These are phyloP conservation scores for Annona squamosa DNA, from an alignment of 164 flowering plant genomes.

Conservation along the genomic window DNA sequence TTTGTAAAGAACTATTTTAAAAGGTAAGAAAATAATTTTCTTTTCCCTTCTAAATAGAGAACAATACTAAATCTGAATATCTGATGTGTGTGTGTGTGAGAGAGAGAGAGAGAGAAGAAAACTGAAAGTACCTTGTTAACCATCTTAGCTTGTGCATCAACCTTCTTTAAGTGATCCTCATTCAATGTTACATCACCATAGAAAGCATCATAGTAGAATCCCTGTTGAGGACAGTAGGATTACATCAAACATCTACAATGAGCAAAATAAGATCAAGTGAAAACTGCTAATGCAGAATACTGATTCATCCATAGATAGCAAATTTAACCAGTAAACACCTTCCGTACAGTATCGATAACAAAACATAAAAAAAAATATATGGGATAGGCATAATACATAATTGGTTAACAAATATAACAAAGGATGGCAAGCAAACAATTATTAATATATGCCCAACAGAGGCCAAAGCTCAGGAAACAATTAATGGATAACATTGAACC, in stretches of 20 bases:
- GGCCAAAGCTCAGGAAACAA: too few species aligned
- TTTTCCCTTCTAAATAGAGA: background rate
- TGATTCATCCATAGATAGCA: background rate
- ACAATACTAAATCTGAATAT: background rate
- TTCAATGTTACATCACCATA: slow-evolving; percentile 86
- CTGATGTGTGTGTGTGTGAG: background rate
- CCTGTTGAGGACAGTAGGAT: slow-evolving; percentile 33
- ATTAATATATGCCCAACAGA: too few species aligned
- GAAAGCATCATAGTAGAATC: slow-evolving; percentile 95
- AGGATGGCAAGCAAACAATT: background rate
- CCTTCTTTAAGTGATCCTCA: slow-evolving; percentile 75
- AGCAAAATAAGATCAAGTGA: background rate
- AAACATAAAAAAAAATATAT: too few species aligned
- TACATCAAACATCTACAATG: background rate
- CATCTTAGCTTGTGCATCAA: slow-evolving; percentile 56
- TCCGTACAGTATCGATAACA: too few species aligned
- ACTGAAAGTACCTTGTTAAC: slow-evolving; percentile 58
- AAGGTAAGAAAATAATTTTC: too few species aligned
- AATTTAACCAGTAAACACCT: background rate
- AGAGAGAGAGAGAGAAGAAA: background rate
- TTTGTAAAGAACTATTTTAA: too few species aligned
- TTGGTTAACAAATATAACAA: background rate
- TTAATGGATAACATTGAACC: too few species aligned
- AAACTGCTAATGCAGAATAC: background rate
- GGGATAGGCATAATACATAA: background rate